Evolutionary conservation across 2,329 filamentous ascomycete genomes (phyloP).

Genomic region (Aspergillus melleus): DNA sequence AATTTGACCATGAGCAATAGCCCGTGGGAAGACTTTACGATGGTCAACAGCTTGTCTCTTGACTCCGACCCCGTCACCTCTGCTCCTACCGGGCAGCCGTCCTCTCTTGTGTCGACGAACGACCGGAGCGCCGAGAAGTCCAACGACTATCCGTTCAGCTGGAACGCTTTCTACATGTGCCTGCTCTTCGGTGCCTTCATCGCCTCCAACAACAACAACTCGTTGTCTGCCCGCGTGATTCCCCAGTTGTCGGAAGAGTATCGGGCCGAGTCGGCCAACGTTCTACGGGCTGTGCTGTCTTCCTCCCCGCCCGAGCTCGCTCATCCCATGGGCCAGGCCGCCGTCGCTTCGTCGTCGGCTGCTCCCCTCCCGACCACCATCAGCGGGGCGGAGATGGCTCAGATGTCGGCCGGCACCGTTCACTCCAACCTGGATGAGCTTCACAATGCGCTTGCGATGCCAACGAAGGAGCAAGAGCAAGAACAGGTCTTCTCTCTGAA

Average conservation of each 20-base stretch:
- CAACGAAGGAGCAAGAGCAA: slow-evolving; percentile 80
- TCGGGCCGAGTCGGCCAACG: slow-evolving; percentile 49
- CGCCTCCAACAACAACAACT: slow-evolving; percentile 78
- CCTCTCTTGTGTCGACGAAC: slow-evolving; percentile 40
- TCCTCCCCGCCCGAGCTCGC: slow-evolving; percentile 47
- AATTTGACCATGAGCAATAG: slow-evolving; percentile 73
- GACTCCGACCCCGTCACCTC: slow-evolving; percentile 40
- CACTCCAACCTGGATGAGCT: slow-evolving; percentile 60
- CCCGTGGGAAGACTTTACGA: slow-evolving; percentile 79
- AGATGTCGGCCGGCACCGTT: slow-evolving; percentile 33
- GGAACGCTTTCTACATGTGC: slow-evolving; percentile 82
- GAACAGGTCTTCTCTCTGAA: slow-evolving; percentile 87
- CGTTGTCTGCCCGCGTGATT: slow-evolving; percentile 59
- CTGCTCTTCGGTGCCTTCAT: slow-evolving; percentile 96
- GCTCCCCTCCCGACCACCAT: slow-evolving; percentile 34
- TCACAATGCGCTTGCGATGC: slow-evolving; percentile 68
- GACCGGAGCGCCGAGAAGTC: slow-evolving; percentile 40
- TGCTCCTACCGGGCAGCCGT: slow-evolving; percentile 17
- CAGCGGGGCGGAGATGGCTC: slow-evolving; percentile 40
- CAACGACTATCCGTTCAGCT: slow-evolving; percentile 68
- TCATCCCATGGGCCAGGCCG: slow-evolving; percentile 50
- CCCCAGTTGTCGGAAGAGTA: slow-evolving; percentile 49
- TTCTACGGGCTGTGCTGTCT: slow-evolving; percentile 47
- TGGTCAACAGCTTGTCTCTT: slow-evolving; percentile 63
- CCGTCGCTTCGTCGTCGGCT: slow-evolving; percentile 25